These are phyloP conservation scores for Zancudomyces culisetae DNA, from an alignment of 371 early-diverging fungal species.

Conservation along the genomic window DNA sequence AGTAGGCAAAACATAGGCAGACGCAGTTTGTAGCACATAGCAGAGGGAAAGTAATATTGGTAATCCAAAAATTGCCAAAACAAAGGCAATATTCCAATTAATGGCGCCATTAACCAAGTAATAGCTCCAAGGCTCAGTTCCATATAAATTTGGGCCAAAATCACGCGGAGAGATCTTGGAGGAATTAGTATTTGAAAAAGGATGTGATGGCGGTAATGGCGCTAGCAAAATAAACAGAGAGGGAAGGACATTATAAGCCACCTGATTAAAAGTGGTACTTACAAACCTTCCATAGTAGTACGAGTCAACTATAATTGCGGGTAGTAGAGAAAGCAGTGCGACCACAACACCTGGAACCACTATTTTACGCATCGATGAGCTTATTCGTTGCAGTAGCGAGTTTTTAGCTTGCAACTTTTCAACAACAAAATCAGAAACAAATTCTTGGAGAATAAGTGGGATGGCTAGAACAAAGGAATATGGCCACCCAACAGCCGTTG, in stretches of 20 bases:
- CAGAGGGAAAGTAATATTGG: no score
- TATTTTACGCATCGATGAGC: conserved; percentile 6
- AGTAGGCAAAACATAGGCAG: no score
- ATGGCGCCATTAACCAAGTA: conserved; percentile 70
- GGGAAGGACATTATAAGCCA: conserved; percentile 77
- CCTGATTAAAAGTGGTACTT: conserved; percentile 66
- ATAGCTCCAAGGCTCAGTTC: conserved; percentile 84
- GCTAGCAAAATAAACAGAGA: background rate
- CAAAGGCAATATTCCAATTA: conserved; percentile 68
- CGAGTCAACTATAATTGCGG: conserved; percentile 44
- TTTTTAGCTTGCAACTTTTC: conserved; percentile 7
- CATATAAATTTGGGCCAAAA: conserved; percentile 70
- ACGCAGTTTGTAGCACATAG: no score
- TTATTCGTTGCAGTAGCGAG: conserved; percentile 10
- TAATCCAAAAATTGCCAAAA: conserved; percentile 40
- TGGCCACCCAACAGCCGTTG: conserved; percentile 73
- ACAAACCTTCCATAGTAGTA: conserved; percentile 47
- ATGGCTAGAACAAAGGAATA: conserved; percentile 56
- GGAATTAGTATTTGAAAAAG: no score
- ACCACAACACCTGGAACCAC: no score
- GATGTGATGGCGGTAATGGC: no score
- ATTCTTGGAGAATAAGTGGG: conserved; percentile 49
- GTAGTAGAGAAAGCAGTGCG: conserved; percentile 6
- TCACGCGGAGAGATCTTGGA: background rate
- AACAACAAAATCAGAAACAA: conserved; percentile 9